Evolutionary conservation across 192 early-diverging fungal species (phyloP).

Genomic region (Funneliformis geosporum): DNA sequence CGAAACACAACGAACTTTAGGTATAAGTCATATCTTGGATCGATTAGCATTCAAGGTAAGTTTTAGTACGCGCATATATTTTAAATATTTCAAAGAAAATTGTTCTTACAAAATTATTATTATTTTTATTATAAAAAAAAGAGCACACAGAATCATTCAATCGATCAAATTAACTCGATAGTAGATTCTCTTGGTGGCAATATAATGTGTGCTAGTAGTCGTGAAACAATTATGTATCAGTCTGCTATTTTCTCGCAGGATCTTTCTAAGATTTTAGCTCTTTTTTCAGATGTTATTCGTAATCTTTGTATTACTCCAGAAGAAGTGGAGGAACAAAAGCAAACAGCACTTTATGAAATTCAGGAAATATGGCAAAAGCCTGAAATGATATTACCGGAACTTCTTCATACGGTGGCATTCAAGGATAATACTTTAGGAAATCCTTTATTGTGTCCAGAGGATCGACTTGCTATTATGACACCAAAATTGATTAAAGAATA

Average conservation of each 20-base stretch:
- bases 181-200: conserved; percentile 90
- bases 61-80: neutral
- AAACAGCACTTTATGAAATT: conserved; percentile 83
- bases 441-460: conserved; percentile 72
- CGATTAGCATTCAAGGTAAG: conserved; percentile 89
- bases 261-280: conserved; percentile 64
- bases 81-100: too few species aligned
- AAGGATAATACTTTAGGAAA: conserved; percentile 78
- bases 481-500: conserved; percentile 69
- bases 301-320: conserved; percentile 69
- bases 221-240: conserved; percentile 96
- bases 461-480: conserved; percentile 67
- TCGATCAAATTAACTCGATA: conserved; percentile 69
- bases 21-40: conserved; percentile 86
- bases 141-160: conserved; percentile 69
- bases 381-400: conserved; percentile 84
- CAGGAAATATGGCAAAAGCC: conserved; percentile 84
- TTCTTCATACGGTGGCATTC: conserved; percentile 84
- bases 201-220: conserved; percentile 83
- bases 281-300: conserved; percentile 81
- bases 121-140: conserved; percentile 2
- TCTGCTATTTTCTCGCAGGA: conserved; percentile 87
- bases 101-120: too few species aligned
- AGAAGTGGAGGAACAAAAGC: conserved; percentile 81
- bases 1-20: conserved; percentile 69